Percentiles rank a stretch among this genome's conserved stretches.
phyloP scores from a whole-genome alignment of 129 eudicot genomes.

The Centaurea solstitialis region DNA sequence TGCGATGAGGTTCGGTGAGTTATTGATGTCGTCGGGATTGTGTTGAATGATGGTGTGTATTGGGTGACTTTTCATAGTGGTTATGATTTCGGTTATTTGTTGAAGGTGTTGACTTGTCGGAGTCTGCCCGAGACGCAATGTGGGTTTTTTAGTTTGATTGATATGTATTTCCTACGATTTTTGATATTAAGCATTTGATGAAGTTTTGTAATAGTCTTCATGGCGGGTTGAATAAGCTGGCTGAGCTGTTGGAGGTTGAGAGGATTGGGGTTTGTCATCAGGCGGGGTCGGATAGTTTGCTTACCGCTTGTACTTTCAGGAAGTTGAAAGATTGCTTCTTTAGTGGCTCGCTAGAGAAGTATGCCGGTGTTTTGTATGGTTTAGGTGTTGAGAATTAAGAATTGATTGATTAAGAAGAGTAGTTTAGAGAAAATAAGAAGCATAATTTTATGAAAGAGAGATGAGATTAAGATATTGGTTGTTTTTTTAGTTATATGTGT shows the following conservation, averaged over 20 bases:
- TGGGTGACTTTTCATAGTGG: constrained; percentile 96
- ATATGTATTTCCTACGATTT: constrained; percentile 63
- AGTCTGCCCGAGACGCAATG: constrained; percentile 65
- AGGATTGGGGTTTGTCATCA: constrained; percentile 73
- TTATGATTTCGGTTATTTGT: constrained; percentile 84
- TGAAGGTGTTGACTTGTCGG: constrained; percentile 73
- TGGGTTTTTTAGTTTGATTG: constrained; percentile 68
- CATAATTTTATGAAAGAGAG: constrained; percentile 15
- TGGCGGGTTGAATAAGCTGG: constrained; percentile 92
- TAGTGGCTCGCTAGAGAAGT: constrained; percentile 75
- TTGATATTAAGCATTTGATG: constrained; percentile 85
- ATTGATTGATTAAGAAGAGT: not conserved
- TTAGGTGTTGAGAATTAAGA: constrained; percentile 75
- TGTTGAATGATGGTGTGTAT: constrained; percentile 62
- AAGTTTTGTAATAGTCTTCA: constrained; percentile 85
- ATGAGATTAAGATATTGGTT: constrained; percentile 30
- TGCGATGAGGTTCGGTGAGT: constrained; percentile 65
- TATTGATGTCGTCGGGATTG: constrained; percentile 91
- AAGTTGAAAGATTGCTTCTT: constrained; percentile 82
- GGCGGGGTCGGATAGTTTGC: constrained; percentile 94
- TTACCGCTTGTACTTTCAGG: constrained; percentile 73
- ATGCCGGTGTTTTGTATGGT: constrained; percentile 89
- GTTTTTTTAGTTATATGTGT: constrained; percentile 3
- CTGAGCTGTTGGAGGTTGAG: constrained; percentile 56
- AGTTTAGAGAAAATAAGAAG: constrained; percentile 5